Conservation (phyloP, 2,329 filamentous ascomycete genomes). For the Biscogniauxia mediterranea region DNA sequence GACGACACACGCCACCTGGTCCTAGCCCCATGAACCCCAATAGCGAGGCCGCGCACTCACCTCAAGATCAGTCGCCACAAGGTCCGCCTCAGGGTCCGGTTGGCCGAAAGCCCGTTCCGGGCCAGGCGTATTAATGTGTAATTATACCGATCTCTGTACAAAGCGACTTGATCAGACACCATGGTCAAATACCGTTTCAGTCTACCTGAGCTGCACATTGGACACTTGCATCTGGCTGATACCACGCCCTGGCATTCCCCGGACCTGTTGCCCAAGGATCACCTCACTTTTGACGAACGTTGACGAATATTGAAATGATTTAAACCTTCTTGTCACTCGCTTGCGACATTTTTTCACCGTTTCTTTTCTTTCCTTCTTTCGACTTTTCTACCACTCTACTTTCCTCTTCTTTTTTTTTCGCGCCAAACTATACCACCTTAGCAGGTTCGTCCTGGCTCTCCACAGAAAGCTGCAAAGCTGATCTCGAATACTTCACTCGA, state of each 20-base stretch:
- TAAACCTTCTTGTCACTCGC: conserved; percentile 35
- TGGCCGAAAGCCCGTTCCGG: conserved; percentile 55
- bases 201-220: conserved; percentile 3
- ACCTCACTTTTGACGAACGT: conserved; percentile 25
- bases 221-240: conserved; percentile 5
- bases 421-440: conserved; percentile 16
- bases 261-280: conserved; percentile 8
- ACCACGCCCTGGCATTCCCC: conserved; percentile 7
- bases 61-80: conserved; percentile 30
- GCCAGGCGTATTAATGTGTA: conserved; percentile 46
- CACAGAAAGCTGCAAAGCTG: conserved; percentile 9
- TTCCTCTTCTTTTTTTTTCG: conserved; percentile 11
- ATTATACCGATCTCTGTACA: neutral
- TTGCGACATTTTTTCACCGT: conserved; percentile 27
- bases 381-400: conserved; percentile 16
- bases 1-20: conserved; percentile 44
- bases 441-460: conserved; percentile 3
- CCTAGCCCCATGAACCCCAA: conserved; percentile 48
- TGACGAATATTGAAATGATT: conserved; percentile 31
- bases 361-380: conserved; percentile 15
- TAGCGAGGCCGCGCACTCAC: conserved; percentile 25
- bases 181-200: neutral
- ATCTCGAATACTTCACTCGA: conserved; percentile 8
- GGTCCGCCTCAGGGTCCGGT: conserved; percentile 42
- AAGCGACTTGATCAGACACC: conserved; percentile 2